A percentile compares a stretch with the other conserved stretches of the same genome.
phyloP scores from a whole-genome alignment of 805 yeast genomes.

The Limtongozyma cylindracea region DNA sequence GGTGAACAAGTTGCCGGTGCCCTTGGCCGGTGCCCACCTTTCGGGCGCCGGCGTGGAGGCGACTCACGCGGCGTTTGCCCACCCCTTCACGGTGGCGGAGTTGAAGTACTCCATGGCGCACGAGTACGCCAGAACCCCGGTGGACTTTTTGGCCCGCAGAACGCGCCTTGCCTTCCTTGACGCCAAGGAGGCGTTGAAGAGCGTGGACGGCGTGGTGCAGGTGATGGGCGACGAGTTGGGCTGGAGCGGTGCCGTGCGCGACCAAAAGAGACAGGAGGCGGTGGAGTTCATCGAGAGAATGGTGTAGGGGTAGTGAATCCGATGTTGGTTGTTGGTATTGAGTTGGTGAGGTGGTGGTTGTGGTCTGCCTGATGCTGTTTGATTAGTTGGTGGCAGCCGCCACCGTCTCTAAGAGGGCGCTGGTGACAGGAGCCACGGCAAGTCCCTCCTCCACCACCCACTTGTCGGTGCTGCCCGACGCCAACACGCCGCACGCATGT shows the following conservation, averaged over 20 bases:
- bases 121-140: conserved; percentile 73
- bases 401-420: too few species aligned
- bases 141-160: conserved; percentile 83
- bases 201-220: conserved; percentile 68
- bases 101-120: conserved; percentile 54
- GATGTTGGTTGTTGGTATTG: too few species aligned
- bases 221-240: conserved; percentile 58
- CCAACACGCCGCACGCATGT: conserved; percentile 36
- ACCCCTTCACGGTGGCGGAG: conserved; percentile 84
- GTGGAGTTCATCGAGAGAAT: too few species aligned
- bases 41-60: conserved; percentile 8
- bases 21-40: conserved; percentile 18
- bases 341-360: too few species aligned
- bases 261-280: too few species aligned
- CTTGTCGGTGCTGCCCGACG: conserved; percentile 3
- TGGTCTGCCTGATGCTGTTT: too few species aligned
- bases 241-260: conserved; percentile 46
- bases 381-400: too few species aligned
- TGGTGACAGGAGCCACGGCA: background rate
- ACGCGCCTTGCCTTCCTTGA: conserved; percentile 81
- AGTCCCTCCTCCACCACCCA: conserved; percentile 26
- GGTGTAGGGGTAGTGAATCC: too few species aligned
- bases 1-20: conserved; percentile 34
- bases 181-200: conserved; percentile 55
- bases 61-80: conserved; percentile 21